phyloP scores from a whole-genome alignment of 345 rosid species.

The Psidium friedrichsthalianum region DNA sequence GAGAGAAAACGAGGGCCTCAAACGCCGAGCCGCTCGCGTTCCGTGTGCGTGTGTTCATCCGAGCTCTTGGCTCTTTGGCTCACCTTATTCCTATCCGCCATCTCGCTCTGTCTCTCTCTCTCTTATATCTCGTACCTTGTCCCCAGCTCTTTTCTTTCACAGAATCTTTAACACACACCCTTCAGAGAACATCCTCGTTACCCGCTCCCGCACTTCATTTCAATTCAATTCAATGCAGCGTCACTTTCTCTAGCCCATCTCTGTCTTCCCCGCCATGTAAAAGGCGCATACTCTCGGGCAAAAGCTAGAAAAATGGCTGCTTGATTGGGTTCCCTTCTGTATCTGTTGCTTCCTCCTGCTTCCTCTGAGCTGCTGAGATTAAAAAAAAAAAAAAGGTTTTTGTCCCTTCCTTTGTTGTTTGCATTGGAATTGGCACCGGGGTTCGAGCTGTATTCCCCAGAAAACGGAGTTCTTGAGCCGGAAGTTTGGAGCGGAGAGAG shows the following conservation, averaged over 20 bases:
- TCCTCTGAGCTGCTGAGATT: neutral
- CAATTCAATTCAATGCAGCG: neutral
- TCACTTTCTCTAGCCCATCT: neutral
- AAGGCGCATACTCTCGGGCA: neutral
- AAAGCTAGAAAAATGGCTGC: neutral
- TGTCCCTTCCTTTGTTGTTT: neutral
- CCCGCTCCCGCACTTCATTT: neutral
- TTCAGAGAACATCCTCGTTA: neutral
- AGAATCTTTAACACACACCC: neutral
- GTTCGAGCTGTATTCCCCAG: neutral
- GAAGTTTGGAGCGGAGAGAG: neutral
- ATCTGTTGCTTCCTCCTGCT: neutral
- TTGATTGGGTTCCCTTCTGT: neutral
- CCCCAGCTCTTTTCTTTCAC: neutral
- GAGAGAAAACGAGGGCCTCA: conserved; percentile 4
- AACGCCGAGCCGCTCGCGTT: neutral
- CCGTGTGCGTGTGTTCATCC: neutral
- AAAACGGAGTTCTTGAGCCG: neutral
- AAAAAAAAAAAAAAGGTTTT: neutral
- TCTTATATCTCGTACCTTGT: neutral
- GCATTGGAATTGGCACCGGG: neutral
- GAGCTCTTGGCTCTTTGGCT: neutral
- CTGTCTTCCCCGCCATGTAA: neutral
- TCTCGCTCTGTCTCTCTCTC: neutral
- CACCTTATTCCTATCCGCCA: conserved; percentile 13